These are phyloP conservation scores for Aureobasidium lini DNA, from an alignment of 2,329 filamentous ascomycete genomes.

Conservation along the genomic window DNA sequence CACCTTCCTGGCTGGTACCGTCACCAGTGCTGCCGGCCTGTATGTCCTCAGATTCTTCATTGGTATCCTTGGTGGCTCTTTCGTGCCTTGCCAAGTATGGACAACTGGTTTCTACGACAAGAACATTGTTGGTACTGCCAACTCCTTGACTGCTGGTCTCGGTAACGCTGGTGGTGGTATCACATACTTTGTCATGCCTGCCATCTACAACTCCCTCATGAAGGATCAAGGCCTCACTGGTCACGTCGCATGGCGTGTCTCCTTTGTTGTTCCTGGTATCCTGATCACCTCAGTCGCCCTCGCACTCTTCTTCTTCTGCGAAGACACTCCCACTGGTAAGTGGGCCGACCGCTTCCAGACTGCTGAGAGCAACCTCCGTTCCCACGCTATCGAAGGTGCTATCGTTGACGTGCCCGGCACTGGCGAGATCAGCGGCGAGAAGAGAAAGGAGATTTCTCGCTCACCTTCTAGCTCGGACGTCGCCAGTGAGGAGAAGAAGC, in stretches of 20 bases:
- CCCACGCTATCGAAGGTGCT: conserved; percentile 34
- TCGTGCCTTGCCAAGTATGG: conserved; percentile 88
- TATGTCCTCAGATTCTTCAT: conserved; percentile 72
- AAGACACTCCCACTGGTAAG: conserved; percentile 74
- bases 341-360: conserved; percentile 66
- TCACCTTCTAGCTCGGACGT: conserved; percentile 25
- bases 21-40: conserved; percentile 60
- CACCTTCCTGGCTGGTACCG: conserved; percentile 71
- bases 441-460: conserved; percentile 18
- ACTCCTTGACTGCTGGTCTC: conserved; percentile 75
- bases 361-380: conserved; percentile 46
- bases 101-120: conserved; percentile 90
- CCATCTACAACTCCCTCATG: conserved; percentile 72
- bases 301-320: conserved; percentile 64
- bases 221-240: conserved; percentile 49
- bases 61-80: conserved; percentile 68
- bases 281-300: conserved; percentile 61
- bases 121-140: conserved; percentile 82
- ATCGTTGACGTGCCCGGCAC: conserved; percentile 48
- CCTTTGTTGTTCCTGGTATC: conserved; percentile 77
- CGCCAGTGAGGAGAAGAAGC: conserved; percentile 33
- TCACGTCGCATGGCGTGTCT: conserved; percentile 72
- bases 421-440: conserved; percentile 42
- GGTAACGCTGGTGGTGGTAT: conserved; percentile 85
- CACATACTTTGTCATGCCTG: conserved; percentile 91